These are phyloP conservation scores for Neurospora cerealis DNA, from an alignment of 495 filamentous ascomycete species.

Conservation along the genomic window DNA sequence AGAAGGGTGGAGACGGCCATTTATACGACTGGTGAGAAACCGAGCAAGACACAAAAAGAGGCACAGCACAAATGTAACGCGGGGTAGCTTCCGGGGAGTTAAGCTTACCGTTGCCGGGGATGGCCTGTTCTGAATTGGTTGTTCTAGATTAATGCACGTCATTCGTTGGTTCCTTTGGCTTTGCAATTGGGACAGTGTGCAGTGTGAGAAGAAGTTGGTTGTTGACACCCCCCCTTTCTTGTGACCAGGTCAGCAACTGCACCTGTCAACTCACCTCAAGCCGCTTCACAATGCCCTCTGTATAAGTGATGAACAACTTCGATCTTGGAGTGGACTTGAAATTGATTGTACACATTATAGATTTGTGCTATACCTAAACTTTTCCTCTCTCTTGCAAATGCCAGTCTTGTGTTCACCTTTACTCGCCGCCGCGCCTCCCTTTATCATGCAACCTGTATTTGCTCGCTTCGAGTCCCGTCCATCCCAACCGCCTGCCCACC, in stretches of 20 bases:
- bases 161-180: not conserved
- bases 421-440: not conserved
- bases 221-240: not conserved
- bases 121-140: not conserved
- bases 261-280: not conserved
- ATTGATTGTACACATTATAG: not conserved
- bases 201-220: not conserved
- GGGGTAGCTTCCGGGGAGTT: not conserved
- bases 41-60: not conserved
- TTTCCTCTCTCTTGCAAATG: not conserved
- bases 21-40: not conserved
- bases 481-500: not conserved
- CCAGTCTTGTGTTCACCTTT: not conserved
- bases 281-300: not conserved
- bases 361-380: not conserved
- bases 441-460: not conserved
- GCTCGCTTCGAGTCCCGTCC: not conserved
- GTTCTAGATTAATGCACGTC: not conserved
- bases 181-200: not conserved
- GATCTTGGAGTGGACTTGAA: not conserved
- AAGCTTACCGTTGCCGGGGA: not conserved
- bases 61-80: not conserved
- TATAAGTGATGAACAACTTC: not conserved
- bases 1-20: not conserved
- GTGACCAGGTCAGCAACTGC: not conserved